Base-by-base conservation (phyloP, 306 rosid species). In the Acacia confusa region DNA sequence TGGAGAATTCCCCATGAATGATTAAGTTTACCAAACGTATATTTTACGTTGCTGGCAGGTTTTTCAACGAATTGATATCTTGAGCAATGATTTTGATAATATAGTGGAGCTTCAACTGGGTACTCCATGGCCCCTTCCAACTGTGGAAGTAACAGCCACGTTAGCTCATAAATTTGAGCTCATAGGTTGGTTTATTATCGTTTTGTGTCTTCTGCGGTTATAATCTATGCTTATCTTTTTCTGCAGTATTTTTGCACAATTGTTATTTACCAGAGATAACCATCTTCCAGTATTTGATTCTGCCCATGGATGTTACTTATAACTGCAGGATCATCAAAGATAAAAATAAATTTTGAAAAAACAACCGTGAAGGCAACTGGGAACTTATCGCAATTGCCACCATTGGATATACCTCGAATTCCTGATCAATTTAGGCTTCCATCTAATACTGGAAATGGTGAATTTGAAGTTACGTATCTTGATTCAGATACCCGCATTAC, bases 111-210 rank as follows among this genome's bases (percentile, higher is more conserved):
- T 93, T 78, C 89, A 92, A 82, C 78, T 95, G 79, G 99, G 98
- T 71, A 82, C 87, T 80, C 99, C 99, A 10, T 95, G 99, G 98
- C 99, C 99, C 13, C 79, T 95, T 6, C 93, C 91, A 5, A 96
- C 93, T 4, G 52, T 85, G 2, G 92, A 95, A 79, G 86, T 82
- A 75, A 92, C 98, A 24, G 97, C 98, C 81, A 93, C 98, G 2
- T 85, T 95, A 83, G 98, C 98, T 82, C 98, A 95, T 90, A 93
- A 95, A 91, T 95, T 95, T 83, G 99, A 95, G 82, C 81, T 93
- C 83, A 82, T 77, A 83, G 98, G 98, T 95, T 75, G 32, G 94
- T 85, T 78, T 81, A 47, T 53, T 76, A 30, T 32, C 52, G 17
- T 61, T 10, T 70, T 79, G 32, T 24, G 66, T 28, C 11, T 41